Percentiles rank a stretch among this genome's conserved stretches.
phyloP scores from a whole-genome alignment of 768 basidiomycete genomes.

The Tulasnella sp. region DNA sequence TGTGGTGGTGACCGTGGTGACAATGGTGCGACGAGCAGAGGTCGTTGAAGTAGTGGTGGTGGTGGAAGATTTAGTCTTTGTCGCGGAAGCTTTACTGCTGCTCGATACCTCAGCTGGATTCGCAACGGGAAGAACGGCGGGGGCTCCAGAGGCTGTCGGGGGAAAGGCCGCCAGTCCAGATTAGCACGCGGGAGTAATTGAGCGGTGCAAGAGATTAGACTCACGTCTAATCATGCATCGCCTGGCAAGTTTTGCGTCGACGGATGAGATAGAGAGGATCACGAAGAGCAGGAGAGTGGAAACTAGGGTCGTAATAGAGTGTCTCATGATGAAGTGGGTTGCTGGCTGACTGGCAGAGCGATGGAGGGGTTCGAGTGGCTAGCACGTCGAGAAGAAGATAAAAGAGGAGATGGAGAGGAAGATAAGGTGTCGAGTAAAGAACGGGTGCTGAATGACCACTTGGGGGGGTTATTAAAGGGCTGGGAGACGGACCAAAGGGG shows the following conservation, averaged over 20 bases:
- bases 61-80: not conserved
- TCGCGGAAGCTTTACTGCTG: not conserved
- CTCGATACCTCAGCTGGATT: not conserved
- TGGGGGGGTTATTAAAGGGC: constrained; percentile 3
- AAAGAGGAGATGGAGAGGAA: not conserved
- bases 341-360: constrained; percentile 17
- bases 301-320: not conserved
- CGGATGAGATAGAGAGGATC: constrained; percentile 3
- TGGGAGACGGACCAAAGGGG: constrained; percentile 1
- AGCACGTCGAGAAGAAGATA: constrained; percentile 12
- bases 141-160: not conserved
- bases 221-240: constrained; percentile 20
- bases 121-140: not conserved
- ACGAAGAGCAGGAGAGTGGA: not conserved
- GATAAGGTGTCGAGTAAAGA: not conserved
- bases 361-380: not conserved
- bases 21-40: not conserved
- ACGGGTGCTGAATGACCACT: not conserved
- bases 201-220: not conserved
- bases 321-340: not conserved
- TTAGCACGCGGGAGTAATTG: not conserved
- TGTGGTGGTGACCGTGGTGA: not conserved
- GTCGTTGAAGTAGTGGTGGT: not conserved
- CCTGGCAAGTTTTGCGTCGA: constrained; percentile 1
- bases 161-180: not conserved